Conservation (phyloP, 495 filamentous ascomycete genomes). For the Trichoderma asperelloides region DNA sequence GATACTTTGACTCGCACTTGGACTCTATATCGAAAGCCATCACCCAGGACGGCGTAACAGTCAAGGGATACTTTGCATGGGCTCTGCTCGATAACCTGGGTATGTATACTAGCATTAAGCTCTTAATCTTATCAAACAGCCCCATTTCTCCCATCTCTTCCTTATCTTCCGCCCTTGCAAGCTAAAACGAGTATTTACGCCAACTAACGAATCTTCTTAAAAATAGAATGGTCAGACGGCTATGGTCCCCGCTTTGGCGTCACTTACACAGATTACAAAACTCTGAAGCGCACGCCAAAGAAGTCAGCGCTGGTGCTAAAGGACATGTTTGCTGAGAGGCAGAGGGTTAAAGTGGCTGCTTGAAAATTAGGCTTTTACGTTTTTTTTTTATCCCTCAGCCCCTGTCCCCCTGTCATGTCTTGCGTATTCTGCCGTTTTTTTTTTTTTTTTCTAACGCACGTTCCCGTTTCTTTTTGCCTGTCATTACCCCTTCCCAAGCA, state of each 20-base stretch:
- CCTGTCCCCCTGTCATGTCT: not conserved
- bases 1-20: slow-evolving; percentile 40
- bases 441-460: too few relatives aligned
- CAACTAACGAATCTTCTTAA: not conserved
- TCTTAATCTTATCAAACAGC: not conserved
- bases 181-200: not conserved
- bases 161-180: not conserved
- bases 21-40: slow-evolving; percentile 32
- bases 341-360: not conserved
- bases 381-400: not conserved
- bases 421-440: not conserved
- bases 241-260: slow-evolving; percentile 14
- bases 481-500: too few relatives aligned
- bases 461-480: too few relatives aligned
- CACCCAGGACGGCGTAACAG: slow-evolving; percentile 34
- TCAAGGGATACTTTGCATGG: slow-evolving; percentile 42
- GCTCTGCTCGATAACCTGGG: slow-evolving; percentile 38
- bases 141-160: not conserved
- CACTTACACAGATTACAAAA: slow-evolving; percentile 9
- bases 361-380: not conserved
- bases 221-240: slow-evolving; percentile 19
- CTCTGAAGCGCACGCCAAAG: slow-evolving; percentile 25
- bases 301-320: slow-evolving; percentile 22
- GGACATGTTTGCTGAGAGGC: not conserved
- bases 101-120: not conserved